Evolutionary conservation across 1,284 basidiomycete species (phyloP).

Genomic region (Coriolopsis trogii): DNA sequence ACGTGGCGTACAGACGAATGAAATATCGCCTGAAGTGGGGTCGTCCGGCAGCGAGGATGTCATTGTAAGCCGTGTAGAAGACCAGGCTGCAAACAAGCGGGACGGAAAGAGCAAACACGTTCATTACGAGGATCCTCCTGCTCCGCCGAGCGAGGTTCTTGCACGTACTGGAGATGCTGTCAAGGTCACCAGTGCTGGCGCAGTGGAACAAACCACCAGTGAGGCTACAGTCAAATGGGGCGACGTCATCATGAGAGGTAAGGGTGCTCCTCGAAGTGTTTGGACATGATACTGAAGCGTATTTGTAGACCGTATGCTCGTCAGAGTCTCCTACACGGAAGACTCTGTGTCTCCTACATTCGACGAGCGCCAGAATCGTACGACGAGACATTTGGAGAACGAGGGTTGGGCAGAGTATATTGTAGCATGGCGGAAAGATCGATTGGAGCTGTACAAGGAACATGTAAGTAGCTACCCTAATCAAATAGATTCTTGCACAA

Average conservation of each 20-base stretch:
- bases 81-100: conserved; percentile 27
- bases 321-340: conserved; percentile 68
- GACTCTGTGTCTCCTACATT: conserved; percentile 58
- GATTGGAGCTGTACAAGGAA: conserved; percentile 79
- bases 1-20: too few relatives aligned
- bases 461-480: conserved; percentile 52
- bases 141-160: conserved; percentile 61
- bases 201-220: conserved; percentile 38
- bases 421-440: conserved; percentile 75
- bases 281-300: conserved; percentile 14
- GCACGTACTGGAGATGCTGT: conserved; percentile 52
- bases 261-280: conserved; percentile 4
- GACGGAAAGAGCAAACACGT: conserved; percentile 32
- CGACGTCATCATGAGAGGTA: conserved; percentile 68
- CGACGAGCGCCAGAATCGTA: conserved; percentile 69
- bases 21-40: too few relatives aligned
- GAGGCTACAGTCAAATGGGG: conserved; percentile 38
- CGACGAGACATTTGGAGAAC: conserved; percentile 60
- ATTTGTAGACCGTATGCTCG: conserved; percentile 78
- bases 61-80: too few relatives aligned
- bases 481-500: neutral
- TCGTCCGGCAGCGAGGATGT: too few relatives aligned
- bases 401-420: conserved; percentile 79
- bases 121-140: conserved; percentile 44
- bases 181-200: conserved; percentile 64